A percentile compares a stretch with the other conserved stretches of the same genome.
Conservation (phyloP, 495 filamentous ascomycete genomes). For the Thermothielavioides terrestris region DNA sequence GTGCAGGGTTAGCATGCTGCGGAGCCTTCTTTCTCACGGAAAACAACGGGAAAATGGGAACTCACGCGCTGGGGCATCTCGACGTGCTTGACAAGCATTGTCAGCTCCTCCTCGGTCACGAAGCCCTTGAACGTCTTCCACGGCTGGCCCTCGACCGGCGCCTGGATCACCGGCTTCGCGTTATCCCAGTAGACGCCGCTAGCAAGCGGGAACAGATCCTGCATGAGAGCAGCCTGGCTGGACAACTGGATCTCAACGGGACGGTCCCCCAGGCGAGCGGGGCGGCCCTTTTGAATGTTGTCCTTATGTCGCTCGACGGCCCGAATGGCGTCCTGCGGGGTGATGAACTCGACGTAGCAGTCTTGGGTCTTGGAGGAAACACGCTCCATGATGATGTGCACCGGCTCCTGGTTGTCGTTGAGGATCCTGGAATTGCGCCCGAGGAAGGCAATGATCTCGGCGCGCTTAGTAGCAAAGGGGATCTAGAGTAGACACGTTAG, state of each 20-base stretch:
- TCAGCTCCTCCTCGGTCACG: constrained; percentile 61
- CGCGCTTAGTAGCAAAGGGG: constrained; percentile 57
- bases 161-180: constrained; percentile 37
- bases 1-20: neutral
- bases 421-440: constrained; percentile 57
- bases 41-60: constrained; percentile 7
- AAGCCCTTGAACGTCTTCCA: constrained; percentile 67
- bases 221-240: constrained; percentile 53
- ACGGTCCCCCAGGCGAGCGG: constrained; percentile 54
- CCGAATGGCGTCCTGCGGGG: constrained; percentile 43
- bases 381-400: constrained; percentile 82
- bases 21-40: neutral
- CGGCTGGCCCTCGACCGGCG: constrained; percentile 30
- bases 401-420: constrained; percentile 47
- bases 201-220: constrained; percentile 58
- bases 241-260: constrained; percentile 54
- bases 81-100: constrained; percentile 55
- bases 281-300: constrained; percentile 22
- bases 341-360: constrained; percentile 60
- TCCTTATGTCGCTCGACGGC: constrained; percentile 41
- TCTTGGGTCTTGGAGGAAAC: constrained; percentile 70
- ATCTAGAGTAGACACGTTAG: constrained; percentile 44
- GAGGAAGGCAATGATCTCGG: constrained; percentile 59
- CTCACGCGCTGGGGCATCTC: constrained; percentile 60
- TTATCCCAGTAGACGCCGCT: constrained; percentile 54